Evolutionary conservation across 2,329 filamentous ascomycete genomes (phyloP).

Genomic region (Capronia epimyces): DNA sequence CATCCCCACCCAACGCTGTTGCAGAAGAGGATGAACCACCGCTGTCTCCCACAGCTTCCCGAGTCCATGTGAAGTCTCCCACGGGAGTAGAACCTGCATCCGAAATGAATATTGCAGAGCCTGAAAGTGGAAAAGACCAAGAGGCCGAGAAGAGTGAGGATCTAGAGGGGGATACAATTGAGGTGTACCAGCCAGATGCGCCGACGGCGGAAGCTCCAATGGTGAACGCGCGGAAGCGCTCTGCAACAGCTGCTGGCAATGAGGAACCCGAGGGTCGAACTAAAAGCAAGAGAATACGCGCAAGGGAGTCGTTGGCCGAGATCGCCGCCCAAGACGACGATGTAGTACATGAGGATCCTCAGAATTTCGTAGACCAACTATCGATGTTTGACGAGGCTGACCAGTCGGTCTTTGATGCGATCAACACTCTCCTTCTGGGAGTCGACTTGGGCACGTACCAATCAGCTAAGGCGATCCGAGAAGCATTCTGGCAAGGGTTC

Average conservation of each 20-base stretch:
- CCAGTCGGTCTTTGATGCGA: conserved; percentile 52
- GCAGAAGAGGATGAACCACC: neutral
- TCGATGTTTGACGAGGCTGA: conserved; percentile 52
- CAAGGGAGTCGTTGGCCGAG: conserved; percentile 53
- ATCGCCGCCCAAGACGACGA: conserved; percentile 42
- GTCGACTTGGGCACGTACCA: conserved; percentile 41
- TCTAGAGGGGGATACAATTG: conserved; percentile 1
- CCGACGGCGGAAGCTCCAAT: conserved; percentile 20
- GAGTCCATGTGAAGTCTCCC: neutral
- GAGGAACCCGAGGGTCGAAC: conserved; percentile 52
- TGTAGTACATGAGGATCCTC: conserved; percentile 48
- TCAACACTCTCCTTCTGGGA: conserved; percentile 49
- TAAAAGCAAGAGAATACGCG: conserved; percentile 57
- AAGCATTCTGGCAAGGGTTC: conserved; percentile 26
- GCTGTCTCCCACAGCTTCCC: neutral
- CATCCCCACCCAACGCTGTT: neutral
- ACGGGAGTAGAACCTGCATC: neutral
- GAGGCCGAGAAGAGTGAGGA: neutral
- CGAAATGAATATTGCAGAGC: neutral
- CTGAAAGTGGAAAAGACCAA: neutral
- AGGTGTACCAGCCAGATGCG: neutral
- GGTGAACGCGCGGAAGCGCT: conserved; percentile 49
- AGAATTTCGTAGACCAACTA: conserved; percentile 52
- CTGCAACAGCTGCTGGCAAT: conserved; percentile 55
- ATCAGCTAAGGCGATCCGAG: conserved; percentile 33